Conservation (phyloP, 768 basidiomycete species). For the Cyclocybe aegerita region DNA sequence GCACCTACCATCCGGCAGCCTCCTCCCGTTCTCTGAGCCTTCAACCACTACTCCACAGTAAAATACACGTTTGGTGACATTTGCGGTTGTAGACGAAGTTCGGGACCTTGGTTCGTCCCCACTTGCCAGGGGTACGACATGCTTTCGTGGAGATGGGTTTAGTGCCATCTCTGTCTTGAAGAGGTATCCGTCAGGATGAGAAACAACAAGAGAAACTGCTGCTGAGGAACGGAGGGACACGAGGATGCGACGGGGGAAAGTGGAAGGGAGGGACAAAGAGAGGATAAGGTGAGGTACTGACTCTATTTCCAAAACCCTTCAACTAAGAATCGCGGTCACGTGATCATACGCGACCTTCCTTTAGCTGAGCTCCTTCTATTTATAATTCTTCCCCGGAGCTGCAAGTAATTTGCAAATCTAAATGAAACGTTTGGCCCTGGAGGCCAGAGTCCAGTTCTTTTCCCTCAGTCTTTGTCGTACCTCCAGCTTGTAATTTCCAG, state of each 20-base stretch:
- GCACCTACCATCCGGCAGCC: constrained; percentile 62
- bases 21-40: constrained; percentile 68
- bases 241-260: constrained; percentile 4
- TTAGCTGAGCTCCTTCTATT: neutral
- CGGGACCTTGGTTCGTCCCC: constrained; percentile 59
- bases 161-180: constrained; percentile 49
- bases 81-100: constrained; percentile 35
- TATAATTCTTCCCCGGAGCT: too few species aligned
- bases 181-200: neutral
- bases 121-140: constrained; percentile 62
- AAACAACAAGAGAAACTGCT: neutral
- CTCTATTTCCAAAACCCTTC: constrained; percentile 13
- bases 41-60: constrained; percentile 91
- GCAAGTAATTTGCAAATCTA: too few species aligned
- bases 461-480: too few species aligned
- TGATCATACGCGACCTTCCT: constrained; percentile 16
- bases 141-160: constrained; percentile 70
- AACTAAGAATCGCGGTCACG: constrained; percentile 27
- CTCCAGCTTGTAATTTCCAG: too few species aligned
- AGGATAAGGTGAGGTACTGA: constrained; percentile 10
- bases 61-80: constrained; percentile 77
- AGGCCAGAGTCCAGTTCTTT: too few species aligned
- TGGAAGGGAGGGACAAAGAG: constrained; percentile 9
- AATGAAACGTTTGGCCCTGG: too few species aligned
- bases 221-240: neutral